These are phyloP conservation scores for Camelina sativa DNA, from an alignment of 345 rosid species.

Conservation along the genomic window DNA sequence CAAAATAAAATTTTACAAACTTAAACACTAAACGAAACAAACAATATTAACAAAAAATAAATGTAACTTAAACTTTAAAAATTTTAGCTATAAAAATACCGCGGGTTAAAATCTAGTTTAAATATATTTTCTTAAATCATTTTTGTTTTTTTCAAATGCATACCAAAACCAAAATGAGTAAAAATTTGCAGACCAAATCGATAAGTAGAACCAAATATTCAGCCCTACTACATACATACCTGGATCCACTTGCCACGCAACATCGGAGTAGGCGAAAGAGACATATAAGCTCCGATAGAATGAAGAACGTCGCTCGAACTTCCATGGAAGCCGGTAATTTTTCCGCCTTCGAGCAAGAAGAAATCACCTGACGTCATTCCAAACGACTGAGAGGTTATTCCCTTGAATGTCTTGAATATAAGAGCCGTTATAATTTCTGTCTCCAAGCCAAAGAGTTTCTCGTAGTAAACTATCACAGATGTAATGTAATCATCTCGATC, in stretches of 20 bases:
- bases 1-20: too few relatives aligned
- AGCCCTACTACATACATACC: conserved; percentile 1
- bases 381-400: conserved; percentile 28
- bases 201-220: neutral
- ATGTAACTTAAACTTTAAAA: too few relatives aligned
- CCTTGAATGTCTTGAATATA: conserved; percentile 23
- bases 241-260: conserved; percentile 28
- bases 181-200: neutral
- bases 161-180: neutral
- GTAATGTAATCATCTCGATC: conserved; percentile 27
- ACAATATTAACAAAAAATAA: too few relatives aligned
- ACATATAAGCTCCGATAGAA: conserved; percentile 33
- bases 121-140: too few relatives aligned
- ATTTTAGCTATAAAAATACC: too few relatives aligned
- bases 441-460: neutral
- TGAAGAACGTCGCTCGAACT: conserved; percentile 20
- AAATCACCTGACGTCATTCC: neutral
- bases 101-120: too few relatives aligned
- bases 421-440: conserved; percentile 9
- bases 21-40: too few relatives aligned
- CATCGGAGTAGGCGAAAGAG: conserved; percentile 23
- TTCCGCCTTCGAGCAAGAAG: conserved; percentile 29
- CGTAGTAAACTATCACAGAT: conserved; percentile 24
- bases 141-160: too few relatives aligned
- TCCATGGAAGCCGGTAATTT: conserved; percentile 33